Percentiles rank a stretch among this genome's conserved stretches.
phyloP scores from a whole-genome alignment of 306 rosid genomes.

The Ammopiptanthus mongolicus region DNA sequence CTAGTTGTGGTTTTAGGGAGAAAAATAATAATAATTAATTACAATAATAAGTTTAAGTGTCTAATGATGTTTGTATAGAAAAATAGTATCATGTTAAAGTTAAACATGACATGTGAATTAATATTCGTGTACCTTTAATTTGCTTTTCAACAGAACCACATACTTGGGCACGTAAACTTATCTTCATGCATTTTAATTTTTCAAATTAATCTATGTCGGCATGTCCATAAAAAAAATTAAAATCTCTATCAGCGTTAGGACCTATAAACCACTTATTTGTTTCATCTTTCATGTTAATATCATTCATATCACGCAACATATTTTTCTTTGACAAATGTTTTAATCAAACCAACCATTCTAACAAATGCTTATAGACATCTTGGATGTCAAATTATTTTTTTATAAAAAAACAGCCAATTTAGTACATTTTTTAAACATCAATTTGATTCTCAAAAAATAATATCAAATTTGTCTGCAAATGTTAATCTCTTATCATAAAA shows the following conservation, averaged over 20 bases:
- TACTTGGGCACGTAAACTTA: not conserved
- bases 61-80: not conserved
- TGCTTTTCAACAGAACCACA: not conserved
- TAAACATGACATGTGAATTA: not conserved
- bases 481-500: no score
- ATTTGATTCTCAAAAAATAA: no score
- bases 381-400: no score
- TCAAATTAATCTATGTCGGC: not conserved
- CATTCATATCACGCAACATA: not conserved
- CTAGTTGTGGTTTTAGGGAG: not conserved
- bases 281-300: not conserved
- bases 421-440: no score
- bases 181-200: not conserved
- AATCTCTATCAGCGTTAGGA: no score
- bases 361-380: no score
- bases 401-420: no score
- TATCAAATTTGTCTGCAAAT: no score
- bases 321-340: not conserved
- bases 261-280: no score
- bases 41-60: not conserved
- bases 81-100: not conserved
- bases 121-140: not conserved
- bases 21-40: constrained; percentile 13
- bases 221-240: not conserved
- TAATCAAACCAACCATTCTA: not conserved